These are phyloP conservation scores for Smallanthus sonchifolius DNA, from an alignment of 129 eudicot genomes.

Conservation along the genomic window DNA sequence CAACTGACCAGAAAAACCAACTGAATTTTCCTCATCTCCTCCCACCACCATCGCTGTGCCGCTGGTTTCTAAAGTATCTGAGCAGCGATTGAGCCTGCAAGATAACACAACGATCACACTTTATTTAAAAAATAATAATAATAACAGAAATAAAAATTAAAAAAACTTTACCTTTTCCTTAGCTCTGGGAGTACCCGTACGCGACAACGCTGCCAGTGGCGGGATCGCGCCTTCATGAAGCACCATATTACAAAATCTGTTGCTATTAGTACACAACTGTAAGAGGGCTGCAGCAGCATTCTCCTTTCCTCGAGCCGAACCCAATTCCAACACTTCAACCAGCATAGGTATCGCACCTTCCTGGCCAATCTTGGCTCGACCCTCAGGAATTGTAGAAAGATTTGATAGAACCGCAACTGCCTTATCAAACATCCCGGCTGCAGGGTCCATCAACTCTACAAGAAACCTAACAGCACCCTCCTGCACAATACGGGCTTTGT, in stretches of 20 bases:
- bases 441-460: slow-evolving; percentile 91
- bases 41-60: slow-evolving; percentile 54
- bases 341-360: slow-evolving; percentile 72
- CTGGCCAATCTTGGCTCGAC: slow-evolving; percentile 69
- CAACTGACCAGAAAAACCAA: slow-evolving; percentile 23
- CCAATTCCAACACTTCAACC: slow-evolving; percentile 87
- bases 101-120: neutral
- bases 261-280: slow-evolving; percentile 74
- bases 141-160: neutral
- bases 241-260: slow-evolving; percentile 59
- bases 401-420: slow-evolving; percentile 89
- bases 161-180: slow-evolving; percentile 58
- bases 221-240: slow-evolving; percentile 91
- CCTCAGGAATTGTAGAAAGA: slow-evolving; percentile 77
- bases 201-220: slow-evolving; percentile 70
- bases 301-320: slow-evolving; percentile 93
- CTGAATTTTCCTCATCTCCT: slow-evolving; percentile 41
- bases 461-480: slow-evolving; percentile 78
- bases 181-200: slow-evolving; percentile 88
- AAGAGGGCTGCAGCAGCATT: slow-evolving; percentile 90
- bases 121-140: neutral
- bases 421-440: slow-evolving; percentile 87
- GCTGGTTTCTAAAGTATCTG: slow-evolving; percentile 65
- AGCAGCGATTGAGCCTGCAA: slow-evolving; percentile 80
- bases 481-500: slow-evolving; percentile 68